Conservation (phyloP, 495 filamentous ascomycete species). For the Friedmanniomyces endolithicus region DNA sequence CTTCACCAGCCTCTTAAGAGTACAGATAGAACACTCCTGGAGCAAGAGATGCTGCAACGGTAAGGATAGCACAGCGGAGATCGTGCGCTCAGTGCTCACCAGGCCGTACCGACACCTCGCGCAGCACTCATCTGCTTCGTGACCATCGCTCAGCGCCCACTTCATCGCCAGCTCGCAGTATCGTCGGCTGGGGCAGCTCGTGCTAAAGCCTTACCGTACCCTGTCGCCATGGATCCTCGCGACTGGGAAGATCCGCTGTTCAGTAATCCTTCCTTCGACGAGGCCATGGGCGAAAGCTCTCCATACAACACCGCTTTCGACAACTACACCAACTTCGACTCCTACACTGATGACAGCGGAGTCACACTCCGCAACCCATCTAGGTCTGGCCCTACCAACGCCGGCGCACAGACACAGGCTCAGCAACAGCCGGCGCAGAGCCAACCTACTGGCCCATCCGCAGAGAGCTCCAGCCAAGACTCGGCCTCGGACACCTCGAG, state of each 20-base stretch:
- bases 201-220: background rate
- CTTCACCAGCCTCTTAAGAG: too few species aligned
- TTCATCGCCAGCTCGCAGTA: too few species aligned
- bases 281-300: conserved; percentile 6
- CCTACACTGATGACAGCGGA: conserved; percentile 7
- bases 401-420: background rate
- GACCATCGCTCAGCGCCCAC: too few species aligned
- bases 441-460: conserved; percentile 26
- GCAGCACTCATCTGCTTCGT: too few species aligned
- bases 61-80: too few species aligned
- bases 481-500: conserved; percentile 38
- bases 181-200: too few species aligned
- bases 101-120: too few species aligned
- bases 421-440: background rate
- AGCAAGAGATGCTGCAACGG: too few species aligned
- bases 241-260: conserved; percentile 16
- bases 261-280: conserved; percentile 8
- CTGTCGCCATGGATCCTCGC: background rate
- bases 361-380: conserved; percentile 8
- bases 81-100: too few species aligned
- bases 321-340: conserved; percentile 12
- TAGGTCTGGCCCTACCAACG: background rate
- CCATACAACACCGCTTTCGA: conserved; percentile 3
- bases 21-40: too few species aligned
- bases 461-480: conserved; percentile 35